Evolutionary conservation across 129 eudicot species (phyloP), one percentile per base, ranked within the genome.

Genomic region (Centella asiatica): DNA sequence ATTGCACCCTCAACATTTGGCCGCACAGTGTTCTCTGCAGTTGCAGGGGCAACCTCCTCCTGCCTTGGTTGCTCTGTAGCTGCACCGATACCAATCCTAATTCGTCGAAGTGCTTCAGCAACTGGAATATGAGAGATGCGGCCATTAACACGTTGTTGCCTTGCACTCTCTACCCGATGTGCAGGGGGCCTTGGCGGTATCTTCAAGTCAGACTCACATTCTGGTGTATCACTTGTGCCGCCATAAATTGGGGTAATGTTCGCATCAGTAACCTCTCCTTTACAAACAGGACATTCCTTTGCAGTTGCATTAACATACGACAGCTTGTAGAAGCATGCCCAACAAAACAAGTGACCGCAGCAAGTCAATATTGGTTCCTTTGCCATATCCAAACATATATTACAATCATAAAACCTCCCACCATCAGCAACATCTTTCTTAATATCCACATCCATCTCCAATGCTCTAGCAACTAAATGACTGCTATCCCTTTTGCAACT

Each of bases 141-240:
- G 25, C 72, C 74, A 39, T 69, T 62, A 13, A 76, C 70, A 34
- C 83, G 85, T 44, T 81, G 83, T 67, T 81, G 93, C 46, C 95
- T 72, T 12, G 72, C 72, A 48, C 88, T 81, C 58, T 87, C 95
- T 15, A 87, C 73, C 58, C 93, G 60, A 8, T 68, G 78, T 1
- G 93, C 95, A 39, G 76, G 74, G 13, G 95, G 95, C 64, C 95
- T 74, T 11, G 88, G 95, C 12, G 95, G 95, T 62, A 87, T 66
- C 59, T 65, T 72, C 62, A 76, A 50, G 33, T 77, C 86, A 14
- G 82, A 71, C 17, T 79, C 92, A 14, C 66, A 31, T 59, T 80
- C 77, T 56, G 29, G 71, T 22, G 52, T 64, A 68, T 47, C 17
- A 20, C 64, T 68, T 10, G 82, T 94, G 59, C 81, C 81, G 22